phyloP scores from a whole-genome alignment of 768 basidiomycete species.

The Leucocoprinus leucothites region DNA sequence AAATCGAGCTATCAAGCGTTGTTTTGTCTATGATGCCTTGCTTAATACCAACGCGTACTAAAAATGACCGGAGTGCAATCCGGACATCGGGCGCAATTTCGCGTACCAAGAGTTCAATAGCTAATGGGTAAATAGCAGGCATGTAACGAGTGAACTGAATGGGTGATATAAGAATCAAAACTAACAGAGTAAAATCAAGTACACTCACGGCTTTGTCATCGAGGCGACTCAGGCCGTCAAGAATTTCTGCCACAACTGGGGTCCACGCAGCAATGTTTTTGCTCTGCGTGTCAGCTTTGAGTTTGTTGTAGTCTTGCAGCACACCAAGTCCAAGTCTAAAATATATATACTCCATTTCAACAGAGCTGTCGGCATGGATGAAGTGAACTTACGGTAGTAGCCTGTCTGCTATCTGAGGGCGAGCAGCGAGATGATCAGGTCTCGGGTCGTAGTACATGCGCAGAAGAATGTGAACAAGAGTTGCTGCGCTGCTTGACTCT shows the following conservation, averaged over 20 bases:
- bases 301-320: conserved; percentile 84
- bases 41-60: conserved; percentile 72
- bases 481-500: conserved; percentile 95
- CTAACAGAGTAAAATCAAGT: not conserved
- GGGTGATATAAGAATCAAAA: conserved; percentile 9
- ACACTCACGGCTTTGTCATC: conserved; percentile 85
- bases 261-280: conserved; percentile 98
- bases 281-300: conserved; percentile 86
- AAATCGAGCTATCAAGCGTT: conserved; percentile 22
- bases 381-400: conserved; percentile 56
- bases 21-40: conserved; percentile 69
- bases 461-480: conserved; percentile 86
- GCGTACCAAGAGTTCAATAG: conserved; percentile 78
- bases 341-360: conserved; percentile 6
- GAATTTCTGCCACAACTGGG: conserved; percentile 94
- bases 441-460: conserved; percentile 93
- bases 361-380: not conserved
- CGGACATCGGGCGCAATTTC: conserved; percentile 85
- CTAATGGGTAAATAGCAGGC: conserved; percentile 86
- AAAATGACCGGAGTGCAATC: conserved; percentile 72
- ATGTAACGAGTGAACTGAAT: conserved; percentile 85
- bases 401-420: conserved; percentile 74
- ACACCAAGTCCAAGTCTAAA: conserved; percentile 83
- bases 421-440: conserved; percentile 81
- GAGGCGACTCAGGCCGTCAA: conserved; percentile 86